A percentile compares a stretch with the other conserved stretches of the same genome.
phyloP scores from a whole-genome alignment of 805 yeast species.

The Wickerhamomyces bovis region DNA sequence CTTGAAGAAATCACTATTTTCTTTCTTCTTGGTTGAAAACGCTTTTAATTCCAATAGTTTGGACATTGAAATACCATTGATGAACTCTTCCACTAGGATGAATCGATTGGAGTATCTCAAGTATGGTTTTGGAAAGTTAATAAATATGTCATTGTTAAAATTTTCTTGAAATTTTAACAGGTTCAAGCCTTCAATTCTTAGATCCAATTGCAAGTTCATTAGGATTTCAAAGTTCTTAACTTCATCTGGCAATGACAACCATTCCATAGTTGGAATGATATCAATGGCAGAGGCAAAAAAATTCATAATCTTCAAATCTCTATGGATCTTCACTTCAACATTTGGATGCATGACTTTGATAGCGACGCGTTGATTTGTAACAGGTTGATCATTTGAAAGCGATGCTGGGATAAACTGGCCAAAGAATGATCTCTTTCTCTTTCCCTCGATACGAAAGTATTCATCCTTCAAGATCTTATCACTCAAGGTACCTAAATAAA shows the following conservation, averaged over 20 bases:
- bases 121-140: conserved; percentile 78
- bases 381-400: conserved; percentile 12
- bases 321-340: conserved; percentile 61
- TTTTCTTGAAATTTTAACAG: conserved; percentile 64
- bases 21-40: conserved; percentile 17
- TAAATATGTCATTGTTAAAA: conserved; percentile 49
- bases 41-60: conserved; percentile 42
- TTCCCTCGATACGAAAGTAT: conserved; percentile 19
- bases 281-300: conserved; percentile 71
- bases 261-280: conserved; percentile 88
- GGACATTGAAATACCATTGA: conserved; percentile 80
- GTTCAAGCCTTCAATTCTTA: conserved; percentile 85
- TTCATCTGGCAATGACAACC: conserved; percentile 93
- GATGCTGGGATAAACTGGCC: conserved; percentile 4
- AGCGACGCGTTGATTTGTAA: conserved; percentile 61
- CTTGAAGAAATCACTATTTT: conserved; percentile 52
- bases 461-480: conserved; percentile 33
- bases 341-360: conserved; percentile 90
- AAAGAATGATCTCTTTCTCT: conserved; percentile 17
- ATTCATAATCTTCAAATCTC: conserved; percentile 82
- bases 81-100: conserved; percentile 80
- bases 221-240: conserved; percentile 80
- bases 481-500: conserved; percentile 67
- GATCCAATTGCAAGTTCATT: conserved; percentile 85
- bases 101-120: conserved; percentile 56